Conservation (phyloP, 352 stramenopile species). For the Vaucheria bursata region DNA sequence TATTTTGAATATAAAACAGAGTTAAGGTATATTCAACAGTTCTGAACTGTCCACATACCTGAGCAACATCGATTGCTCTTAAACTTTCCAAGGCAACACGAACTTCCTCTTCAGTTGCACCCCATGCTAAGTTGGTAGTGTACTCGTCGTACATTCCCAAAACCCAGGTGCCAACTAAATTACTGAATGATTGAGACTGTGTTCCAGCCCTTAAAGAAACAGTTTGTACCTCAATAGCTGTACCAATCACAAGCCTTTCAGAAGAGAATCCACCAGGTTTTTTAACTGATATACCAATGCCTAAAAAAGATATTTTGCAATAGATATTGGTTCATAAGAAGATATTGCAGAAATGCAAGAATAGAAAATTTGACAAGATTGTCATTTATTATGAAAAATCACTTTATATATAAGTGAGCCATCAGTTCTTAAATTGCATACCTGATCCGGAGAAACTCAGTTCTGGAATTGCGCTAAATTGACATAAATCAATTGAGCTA, state of each 20-base stretch:
- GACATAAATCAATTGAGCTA: not conserved
- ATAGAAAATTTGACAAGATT: no score
- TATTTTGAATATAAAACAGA: no score
- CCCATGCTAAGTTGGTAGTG: conserved; percentile 47
- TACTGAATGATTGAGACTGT: not conserved
- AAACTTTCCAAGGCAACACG: conserved; percentile 45
- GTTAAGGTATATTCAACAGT: no score
- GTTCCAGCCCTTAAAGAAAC: conserved; percentile 41
- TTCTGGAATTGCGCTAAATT: conserved; percentile 33
- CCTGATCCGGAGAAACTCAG: conserved; percentile 49
- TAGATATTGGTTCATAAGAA: no score
- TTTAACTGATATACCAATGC: conserved; percentile 33
- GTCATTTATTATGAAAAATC: no score
- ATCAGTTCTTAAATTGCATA: no score
- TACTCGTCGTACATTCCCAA: conserved; percentile 28
- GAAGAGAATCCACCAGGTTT: conserved; percentile 40
- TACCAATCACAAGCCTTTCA: conserved; percentile 43
- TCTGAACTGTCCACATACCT: no score
- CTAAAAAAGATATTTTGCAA: no score
- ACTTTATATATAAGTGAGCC: no score
- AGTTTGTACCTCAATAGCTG: conserved; percentile 52
- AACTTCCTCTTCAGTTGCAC: conserved; percentile 46
- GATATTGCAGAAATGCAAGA: no score
- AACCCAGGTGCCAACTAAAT: conserved; percentile 20
- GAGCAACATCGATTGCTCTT: conserved; percentile 42